Evolutionary conservation across 305 asterid species (phyloP).

Genomic region (Fraxinus xanthoxyloides): DNA sequence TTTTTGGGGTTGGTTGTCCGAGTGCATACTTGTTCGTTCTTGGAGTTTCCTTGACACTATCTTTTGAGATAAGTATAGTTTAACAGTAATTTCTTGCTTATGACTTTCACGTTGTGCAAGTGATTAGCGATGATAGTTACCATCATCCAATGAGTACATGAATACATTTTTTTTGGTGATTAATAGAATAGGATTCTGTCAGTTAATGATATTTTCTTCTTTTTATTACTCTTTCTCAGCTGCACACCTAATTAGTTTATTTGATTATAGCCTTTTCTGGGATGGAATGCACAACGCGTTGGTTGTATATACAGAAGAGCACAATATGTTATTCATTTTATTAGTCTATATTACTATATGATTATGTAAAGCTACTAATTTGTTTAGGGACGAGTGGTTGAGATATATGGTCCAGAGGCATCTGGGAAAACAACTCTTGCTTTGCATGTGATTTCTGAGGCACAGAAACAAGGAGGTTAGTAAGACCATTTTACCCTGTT

Average conservation of each 20-base stretch:
- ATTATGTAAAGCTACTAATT: slow-evolving; percentile 10
- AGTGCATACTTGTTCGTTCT: not conserved
- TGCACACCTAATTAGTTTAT: not conserved
- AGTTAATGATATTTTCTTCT: not conserved
- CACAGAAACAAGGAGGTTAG: slow-evolving; percentile 84
- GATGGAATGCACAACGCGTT: not conserved
- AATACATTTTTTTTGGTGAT: not conserved
- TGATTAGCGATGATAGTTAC: not conserved
- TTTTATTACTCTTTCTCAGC: not conserved
- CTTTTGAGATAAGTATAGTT: not conserved
- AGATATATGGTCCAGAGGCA: slow-evolving; percentile 93
- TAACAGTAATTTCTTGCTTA: not conserved
- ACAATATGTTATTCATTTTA: not conserved
- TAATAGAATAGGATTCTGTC: not conserved
- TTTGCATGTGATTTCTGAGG: slow-evolving; percentile 81
- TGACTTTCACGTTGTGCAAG: not conserved
- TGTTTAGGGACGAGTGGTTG: slow-evolving; percentile 79
- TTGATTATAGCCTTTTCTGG: not conserved
- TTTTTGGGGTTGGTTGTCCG: not conserved
- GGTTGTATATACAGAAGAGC: not conserved
- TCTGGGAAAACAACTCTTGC: slow-evolving; percentile 95
- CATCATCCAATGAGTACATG: not conserved
- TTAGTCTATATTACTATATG: slow-evolving; percentile 2
- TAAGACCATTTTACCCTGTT: not conserved
- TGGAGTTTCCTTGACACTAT: not conserved